These are phyloP conservation scores for Rhododendron griersonianum DNA, from an alignment of 148 eudicot species.

Conservation along the genomic window DNA sequence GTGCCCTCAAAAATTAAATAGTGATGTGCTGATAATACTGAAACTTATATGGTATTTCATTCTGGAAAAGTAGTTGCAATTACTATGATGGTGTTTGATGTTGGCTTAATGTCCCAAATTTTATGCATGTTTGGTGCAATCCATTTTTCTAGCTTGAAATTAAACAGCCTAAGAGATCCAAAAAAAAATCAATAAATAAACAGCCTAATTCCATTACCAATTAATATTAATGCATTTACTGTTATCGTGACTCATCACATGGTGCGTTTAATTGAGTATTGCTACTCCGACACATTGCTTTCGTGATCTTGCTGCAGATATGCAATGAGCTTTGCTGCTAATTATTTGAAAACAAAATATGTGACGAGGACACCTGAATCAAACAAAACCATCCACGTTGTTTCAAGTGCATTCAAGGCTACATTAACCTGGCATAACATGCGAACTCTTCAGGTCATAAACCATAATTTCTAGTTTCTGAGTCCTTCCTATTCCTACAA, in stretches of 20 bases:
- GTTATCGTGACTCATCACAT: background rate
- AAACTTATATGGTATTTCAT: background rate
- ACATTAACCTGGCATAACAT: constrained; percentile 88
- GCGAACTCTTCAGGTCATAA: constrained; percentile 89
- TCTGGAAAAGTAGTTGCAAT: background rate
- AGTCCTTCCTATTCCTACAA: constrained; percentile 3
- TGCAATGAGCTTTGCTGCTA: constrained; percentile 91
- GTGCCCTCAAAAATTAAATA: background rate
- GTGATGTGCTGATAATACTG: background rate
- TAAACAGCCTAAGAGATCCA: background rate
- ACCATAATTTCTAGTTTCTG: constrained; percentile 2
- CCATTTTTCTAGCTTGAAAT: background rate
- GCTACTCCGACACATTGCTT: background rate
- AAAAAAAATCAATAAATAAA: background rate
- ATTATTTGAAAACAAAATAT: constrained; percentile 67
- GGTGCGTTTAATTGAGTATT: background rate
- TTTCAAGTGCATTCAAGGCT: constrained; percentile 93
- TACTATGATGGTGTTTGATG: background rate
- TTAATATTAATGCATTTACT: background rate
- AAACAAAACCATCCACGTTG: constrained; percentile 68
- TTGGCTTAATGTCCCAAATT: background rate
- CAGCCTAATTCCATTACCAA: background rate
- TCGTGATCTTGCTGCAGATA: constrained; percentile 49
- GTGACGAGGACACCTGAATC: constrained; percentile 80
- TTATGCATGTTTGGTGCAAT: background rate